These are phyloP conservation scores for Serendipita sp. DNA, from an alignment of 768 basidiomycete species.

Conservation along the genomic window DNA sequence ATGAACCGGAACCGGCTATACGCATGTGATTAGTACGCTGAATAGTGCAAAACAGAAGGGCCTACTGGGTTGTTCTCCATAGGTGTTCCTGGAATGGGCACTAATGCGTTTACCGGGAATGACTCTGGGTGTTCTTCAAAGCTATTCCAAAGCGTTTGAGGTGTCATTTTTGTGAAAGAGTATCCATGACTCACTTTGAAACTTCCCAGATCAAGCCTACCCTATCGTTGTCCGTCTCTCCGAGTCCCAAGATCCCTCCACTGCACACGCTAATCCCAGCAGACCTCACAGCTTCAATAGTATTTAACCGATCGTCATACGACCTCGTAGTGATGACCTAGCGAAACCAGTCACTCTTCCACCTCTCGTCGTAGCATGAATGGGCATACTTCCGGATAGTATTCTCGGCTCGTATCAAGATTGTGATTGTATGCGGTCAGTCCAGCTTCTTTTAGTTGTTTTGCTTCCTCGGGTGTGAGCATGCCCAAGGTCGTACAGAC, in stretches of 20 bases:
- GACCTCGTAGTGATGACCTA: constrained; percentile 91
- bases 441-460: constrained; percentile 83
- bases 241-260: constrained; percentile 88
- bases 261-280: constrained; percentile 97
- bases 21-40: background rate
- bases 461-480: constrained; percentile 86
- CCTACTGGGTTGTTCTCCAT: constrained; percentile 73
- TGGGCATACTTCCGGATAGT: constrained; percentile 67
- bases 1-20: constrained; percentile 63
- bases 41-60: background rate
- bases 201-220: constrained; percentile 91
- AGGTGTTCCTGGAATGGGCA: constrained; percentile 89
- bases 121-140: constrained; percentile 96
- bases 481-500: constrained; percentile 98
- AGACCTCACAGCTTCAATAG: constrained; percentile 77
- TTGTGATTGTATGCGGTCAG: constrained; percentile 98
- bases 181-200: constrained; percentile 48
- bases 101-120: constrained; percentile 94
- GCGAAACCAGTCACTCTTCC: constrained; percentile 5
- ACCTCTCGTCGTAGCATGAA: background rate
- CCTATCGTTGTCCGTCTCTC: constrained; percentile 77
- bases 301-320: constrained; percentile 84
- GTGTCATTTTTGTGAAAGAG: background rate
- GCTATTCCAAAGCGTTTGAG: constrained; percentile 24
- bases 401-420: constrained; percentile 92